Conservation (phyloP, 2,329 filamentous ascomycete genomes). For the Aurifilum marmelostoma region DNA sequence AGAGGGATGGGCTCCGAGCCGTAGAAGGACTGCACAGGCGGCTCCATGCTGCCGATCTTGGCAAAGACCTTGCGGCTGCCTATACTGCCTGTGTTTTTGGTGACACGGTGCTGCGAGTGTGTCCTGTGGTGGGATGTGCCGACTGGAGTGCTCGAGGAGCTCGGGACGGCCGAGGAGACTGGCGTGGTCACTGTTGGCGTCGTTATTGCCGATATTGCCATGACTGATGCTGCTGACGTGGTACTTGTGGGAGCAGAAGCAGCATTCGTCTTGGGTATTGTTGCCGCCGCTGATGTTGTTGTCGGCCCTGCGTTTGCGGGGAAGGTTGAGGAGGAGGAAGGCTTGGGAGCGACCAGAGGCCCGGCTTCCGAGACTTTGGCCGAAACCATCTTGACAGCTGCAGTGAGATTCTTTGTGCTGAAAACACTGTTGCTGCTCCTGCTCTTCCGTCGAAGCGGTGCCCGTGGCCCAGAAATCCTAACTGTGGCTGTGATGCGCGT, state of each 20-base stretch:
- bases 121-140: conserved; percentile 25
- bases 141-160: conserved; percentile 11
- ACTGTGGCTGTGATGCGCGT: conserved; percentile 26
- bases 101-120: conserved; percentile 27
- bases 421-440: conserved; percentile 24
- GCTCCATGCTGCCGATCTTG: conserved; percentile 45
- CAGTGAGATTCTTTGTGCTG: conserved; percentile 29
- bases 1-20: conserved; percentile 61
- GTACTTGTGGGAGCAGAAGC: no score
- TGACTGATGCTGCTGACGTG: background rate
- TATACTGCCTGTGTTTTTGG: conserved; percentile 26
- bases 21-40: conserved; percentile 60
- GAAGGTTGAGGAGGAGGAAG: conserved; percentile 4
- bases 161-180: conserved; percentile 11
- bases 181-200: conserved; percentile 1
- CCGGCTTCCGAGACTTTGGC: conserved; percentile 24
- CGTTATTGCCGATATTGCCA: background rate
- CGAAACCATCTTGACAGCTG: conserved; percentile 28
- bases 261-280: no score
- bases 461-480: conserved; percentile 24
- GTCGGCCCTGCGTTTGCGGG: background rate
- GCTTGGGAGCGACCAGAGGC: conserved; percentile 13
- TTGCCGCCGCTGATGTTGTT: background rate
- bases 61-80: conserved; percentile 33
- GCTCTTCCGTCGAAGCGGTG: conserved; percentile 25